Conservation (phyloP, 345 rosid species). For the Ceriops zippeliana region DNA sequence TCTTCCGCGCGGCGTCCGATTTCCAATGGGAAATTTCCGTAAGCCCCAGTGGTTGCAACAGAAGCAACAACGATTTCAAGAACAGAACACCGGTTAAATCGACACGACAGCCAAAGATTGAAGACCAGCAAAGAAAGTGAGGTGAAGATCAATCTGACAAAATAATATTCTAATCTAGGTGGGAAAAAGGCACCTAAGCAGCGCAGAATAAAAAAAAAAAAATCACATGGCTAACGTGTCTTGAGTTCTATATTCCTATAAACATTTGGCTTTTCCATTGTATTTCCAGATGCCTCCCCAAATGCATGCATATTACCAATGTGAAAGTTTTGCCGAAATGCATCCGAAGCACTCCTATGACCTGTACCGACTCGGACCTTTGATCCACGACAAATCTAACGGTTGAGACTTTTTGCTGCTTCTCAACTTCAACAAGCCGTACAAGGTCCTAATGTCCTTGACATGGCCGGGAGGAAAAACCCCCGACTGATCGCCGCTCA, state of each 20-base stretch:
- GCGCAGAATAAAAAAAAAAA: too few relatives aligned
- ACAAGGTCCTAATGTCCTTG: conserved; percentile 62
- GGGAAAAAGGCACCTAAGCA: not conserved
- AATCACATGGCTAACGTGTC: too few relatives aligned
- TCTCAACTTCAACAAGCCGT: conserved; percentile 56
- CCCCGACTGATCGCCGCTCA: conserved; percentile 36
- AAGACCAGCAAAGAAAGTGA: not conserved
- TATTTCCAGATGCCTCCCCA: too few relatives aligned
- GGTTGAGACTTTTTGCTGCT: conserved; percentile 49
- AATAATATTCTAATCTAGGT: not conserved
- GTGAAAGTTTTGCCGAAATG: not conserved
- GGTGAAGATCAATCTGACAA: not conserved
- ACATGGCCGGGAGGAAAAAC: conserved; percentile 42
- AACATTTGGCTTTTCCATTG: not conserved
- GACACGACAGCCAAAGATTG: not conserved
- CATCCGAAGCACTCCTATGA: too few relatives aligned
- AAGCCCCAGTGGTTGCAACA: not conserved
- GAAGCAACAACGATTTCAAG: not conserved
- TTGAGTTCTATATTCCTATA: not conserved
- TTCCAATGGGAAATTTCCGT: too few relatives aligned
- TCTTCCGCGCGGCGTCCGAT: too few relatives aligned
- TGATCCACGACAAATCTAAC: conserved; percentile 32
- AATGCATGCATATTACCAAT: not conserved
- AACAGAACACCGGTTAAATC: not conserved
- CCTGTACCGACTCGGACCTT: not conserved